A percentile compares a stretch with the other conserved stretches of the same genome.
phyloP scores from a whole-genome alignment of 768 basidiomycete genomes.

The Kwoniella dendrophila region DNA sequence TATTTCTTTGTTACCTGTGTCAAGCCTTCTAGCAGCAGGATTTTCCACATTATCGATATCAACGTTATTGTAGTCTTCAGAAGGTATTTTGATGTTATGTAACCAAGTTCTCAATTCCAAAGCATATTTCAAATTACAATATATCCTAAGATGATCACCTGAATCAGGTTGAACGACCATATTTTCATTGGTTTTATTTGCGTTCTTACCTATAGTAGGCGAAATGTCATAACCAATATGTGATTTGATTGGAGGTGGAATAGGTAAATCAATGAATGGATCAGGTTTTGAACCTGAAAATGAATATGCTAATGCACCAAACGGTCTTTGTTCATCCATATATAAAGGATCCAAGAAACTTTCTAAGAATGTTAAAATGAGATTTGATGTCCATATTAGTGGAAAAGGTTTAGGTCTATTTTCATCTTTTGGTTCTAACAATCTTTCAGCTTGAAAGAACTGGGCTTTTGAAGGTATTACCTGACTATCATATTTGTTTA shows the following conservation, averaged over 20 bases:
- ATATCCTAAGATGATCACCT: constrained; percentile 49
- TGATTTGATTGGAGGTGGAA: constrained; percentile 4
- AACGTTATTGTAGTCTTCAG: constrained; percentile 1
- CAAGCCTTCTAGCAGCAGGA: neutral
- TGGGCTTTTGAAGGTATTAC: neutral
- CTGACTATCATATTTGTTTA: neutral
- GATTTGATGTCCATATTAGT: constrained; percentile 32
- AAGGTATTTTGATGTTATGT: constrained; percentile 28
- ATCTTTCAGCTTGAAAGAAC: neutral
- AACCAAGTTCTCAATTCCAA: constrained; percentile 41
- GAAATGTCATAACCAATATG: constrained; percentile 1
- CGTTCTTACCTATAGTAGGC: neutral
- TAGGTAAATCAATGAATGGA: constrained; percentile 37
- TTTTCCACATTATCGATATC: neutral
- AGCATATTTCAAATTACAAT: constrained; percentile 34
- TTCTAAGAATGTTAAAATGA: constrained; percentile 25
- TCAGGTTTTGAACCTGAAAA: constrained; percentile 49
- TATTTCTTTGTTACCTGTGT: neutral
- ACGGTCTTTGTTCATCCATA: constrained; percentile 7
- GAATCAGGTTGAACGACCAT: constrained; percentile 21
- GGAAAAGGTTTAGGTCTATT: constrained; percentile 14
- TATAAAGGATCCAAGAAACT: constrained; percentile 29
- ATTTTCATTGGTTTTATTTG: neutral
- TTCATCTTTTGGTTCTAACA: neutral
- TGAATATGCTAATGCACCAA: constrained; percentile 27